phyloP scores from a whole-genome alignment of 148 eudicot genomes.

The Persicaria tinctoria region DNA sequence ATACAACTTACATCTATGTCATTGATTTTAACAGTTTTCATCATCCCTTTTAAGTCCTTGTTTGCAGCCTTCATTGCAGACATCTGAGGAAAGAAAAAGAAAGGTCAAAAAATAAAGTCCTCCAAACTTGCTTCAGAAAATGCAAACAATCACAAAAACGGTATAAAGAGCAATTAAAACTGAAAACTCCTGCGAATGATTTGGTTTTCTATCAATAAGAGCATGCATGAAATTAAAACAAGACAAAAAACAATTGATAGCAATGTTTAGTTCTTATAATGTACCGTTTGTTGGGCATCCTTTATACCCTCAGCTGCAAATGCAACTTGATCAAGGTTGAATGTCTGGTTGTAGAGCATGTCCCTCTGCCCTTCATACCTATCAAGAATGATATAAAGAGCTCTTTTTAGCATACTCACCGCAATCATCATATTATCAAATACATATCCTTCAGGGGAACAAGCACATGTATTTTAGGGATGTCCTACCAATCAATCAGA shows the following conservation, averaged over 20 bases:
- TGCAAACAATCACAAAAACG: neutral
- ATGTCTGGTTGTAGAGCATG: conserved; percentile 96
- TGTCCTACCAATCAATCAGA: neutral
- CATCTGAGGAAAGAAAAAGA: conserved; percentile 47
- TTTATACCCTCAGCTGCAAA: conserved; percentile 93
- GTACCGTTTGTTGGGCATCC: conserved; percentile 98
- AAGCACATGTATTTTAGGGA: neutral
- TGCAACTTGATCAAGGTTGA: conserved; percentile 89
- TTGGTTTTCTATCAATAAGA: neutral
- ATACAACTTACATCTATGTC: conserved; percentile 73
- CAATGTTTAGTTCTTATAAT: conserved; percentile 16
- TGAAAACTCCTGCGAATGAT: no score
- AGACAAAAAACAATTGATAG: neutral
- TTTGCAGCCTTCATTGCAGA: conserved; percentile 89
- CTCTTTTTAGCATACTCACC: neutral
- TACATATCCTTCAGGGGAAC: neutral
- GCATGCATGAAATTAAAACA: neutral
- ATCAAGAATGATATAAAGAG: conserved; percentile 10
- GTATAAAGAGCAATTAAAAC: neutral
- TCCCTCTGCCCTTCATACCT: conserved; percentile 99
- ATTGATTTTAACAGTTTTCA: conserved; percentile 91
- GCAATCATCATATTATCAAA: neutral
- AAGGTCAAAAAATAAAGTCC: neutral
- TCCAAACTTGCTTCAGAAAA: neutral
- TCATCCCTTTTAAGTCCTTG: conserved; percentile 96